These are phyloP conservation scores for Plantago coronopus DNA, from an alignment of 305 asterid species.

Conservation along the genomic window DNA sequence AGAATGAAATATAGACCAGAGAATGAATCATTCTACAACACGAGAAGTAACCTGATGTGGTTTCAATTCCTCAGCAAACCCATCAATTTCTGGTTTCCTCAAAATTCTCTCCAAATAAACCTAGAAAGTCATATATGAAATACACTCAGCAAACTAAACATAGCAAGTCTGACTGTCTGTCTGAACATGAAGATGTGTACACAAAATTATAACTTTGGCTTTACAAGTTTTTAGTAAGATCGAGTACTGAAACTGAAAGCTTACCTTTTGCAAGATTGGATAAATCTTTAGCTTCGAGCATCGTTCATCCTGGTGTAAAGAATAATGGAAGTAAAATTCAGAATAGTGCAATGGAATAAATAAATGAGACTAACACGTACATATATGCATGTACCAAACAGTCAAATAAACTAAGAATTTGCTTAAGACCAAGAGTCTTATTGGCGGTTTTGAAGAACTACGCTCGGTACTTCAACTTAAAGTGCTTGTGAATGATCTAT, in stretches of 20 bases:
- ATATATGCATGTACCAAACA: neutral
- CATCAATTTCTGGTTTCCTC: conserved; percentile 96
- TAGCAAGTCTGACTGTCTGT: conserved; percentile 3
- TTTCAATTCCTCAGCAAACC: conserved; percentile 90
- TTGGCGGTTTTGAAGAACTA: too few relatives aligned
- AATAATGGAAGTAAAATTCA: conserved; percentile 19
- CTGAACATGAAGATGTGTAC: conserved; percentile 6
- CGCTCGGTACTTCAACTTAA: too few relatives aligned
- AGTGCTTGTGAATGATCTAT: too few relatives aligned
- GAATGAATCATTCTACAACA: conserved; percentile 12
- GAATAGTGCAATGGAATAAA: conserved; percentile 3
- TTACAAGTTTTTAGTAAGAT: conserved; percentile 13
- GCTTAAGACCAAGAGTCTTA: too few relatives aligned
- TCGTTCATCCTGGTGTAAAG: conserved; percentile 78
- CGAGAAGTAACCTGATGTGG: conserved; percentile 85
- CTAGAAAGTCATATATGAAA: conserved; percentile 37
- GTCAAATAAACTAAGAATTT: too few relatives aligned
- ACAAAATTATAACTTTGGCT: conserved; percentile 19
- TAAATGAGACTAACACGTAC: neutral
- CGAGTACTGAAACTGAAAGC: conserved; percentile 19
- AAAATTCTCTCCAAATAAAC: conserved; percentile 94
- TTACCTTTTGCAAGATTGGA: conserved; percentile 97
- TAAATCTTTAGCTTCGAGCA: conserved; percentile 90
- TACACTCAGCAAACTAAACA: conserved; percentile 16
- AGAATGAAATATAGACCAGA: conserved; percentile 12